Base-by-base conservation (phyloP, 2,329 filamentous ascomycete genomes). In the Albophoma yamanashiensis region DNA sequence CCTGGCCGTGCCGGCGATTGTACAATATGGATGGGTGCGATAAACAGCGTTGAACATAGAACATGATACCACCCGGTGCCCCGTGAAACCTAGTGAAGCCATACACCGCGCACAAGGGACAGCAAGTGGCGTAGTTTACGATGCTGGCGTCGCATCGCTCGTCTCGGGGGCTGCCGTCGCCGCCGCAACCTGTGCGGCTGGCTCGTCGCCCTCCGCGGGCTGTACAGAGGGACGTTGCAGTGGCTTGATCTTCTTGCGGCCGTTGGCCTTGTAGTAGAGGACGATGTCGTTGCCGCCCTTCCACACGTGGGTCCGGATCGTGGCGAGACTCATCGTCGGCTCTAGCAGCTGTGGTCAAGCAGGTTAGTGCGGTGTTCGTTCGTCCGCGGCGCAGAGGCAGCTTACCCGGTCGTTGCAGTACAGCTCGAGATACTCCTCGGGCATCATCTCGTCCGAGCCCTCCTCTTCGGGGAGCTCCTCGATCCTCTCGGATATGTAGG, bases 351-450 rank as follows among this genome's bases (percentile, higher is more conserved):
- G 11, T 22, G 12, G 36, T n/a, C 3, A 31, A 6, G n/a, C n/a
- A 2, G 9, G 40, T 58, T 15, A 61, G 59, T 34, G 43, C 55
- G 6, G 56, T 15, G 27, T 25, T 39, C 42, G 25, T 25, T 2
- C 59, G 9, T n/a, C 17, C 22, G 2, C 3, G 38, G n/a, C 27
- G n/a, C 1, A n/a, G 7, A 22, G 17, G 2, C 40, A 43, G 76
- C 85, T 70, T 75, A 94, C 92, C 81, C 92, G 89, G 59, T 92
- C 89, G 70, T 97, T 92, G 74, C 94, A 97, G 72, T 96, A 96
- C 57, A 99, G 77, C 71, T 99, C 94, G 39, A 99, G 78, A 74
- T 97, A 97, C 69, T 97, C 91, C 71, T 97, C 93, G 1, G 93
- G 90, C 67, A 83, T 87, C 69, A 95, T 75, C 20, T 78, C 79